A percentile compares a stretch with the other conserved stretches of the same genome.
phyloP scores from a whole-genome alignment of 345 rosid species.

The Eucalyptus albens region DNA sequence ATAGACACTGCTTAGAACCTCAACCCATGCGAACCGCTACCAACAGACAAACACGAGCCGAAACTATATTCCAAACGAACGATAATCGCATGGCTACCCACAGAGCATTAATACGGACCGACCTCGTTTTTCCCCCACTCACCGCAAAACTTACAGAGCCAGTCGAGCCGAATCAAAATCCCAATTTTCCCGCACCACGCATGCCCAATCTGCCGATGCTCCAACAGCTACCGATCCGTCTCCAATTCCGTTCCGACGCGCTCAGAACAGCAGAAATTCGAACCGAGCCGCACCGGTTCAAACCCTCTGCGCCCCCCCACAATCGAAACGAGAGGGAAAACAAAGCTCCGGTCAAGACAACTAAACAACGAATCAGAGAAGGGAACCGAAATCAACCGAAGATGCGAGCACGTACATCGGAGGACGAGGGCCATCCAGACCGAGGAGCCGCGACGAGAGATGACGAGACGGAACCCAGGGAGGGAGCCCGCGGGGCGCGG shows the following conservation, averaged over 20 bases:
- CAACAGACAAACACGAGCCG: background rate
- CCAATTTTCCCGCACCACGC: background rate
- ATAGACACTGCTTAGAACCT: background rate
- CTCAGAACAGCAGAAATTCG: background rate
- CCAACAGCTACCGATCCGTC: background rate
- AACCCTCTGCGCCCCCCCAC: background rate
- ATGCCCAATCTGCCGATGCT: background rate
- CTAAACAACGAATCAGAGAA: background rate
- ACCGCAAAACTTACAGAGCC: background rate
- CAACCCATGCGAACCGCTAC: background rate
- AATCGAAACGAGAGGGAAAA: background rate
- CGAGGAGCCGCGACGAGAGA: background rate
- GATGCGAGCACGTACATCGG: background rate
- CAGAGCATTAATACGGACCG: background rate
- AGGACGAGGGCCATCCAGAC: background rate
- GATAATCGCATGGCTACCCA: background rate
- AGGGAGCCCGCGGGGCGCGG: background rate
- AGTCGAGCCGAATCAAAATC: background rate
- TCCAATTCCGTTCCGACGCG: background rate
- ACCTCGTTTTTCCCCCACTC: background rate
- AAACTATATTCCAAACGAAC: background rate
- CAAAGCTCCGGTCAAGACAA: background rate
- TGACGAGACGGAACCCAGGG: background rate
- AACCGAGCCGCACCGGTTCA: background rate
- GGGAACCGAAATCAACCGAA: background rate